Base-by-base conservation (phyloP, 371 early-diverging fungal species). In the Apophysomyces trapeziformis region DNA sequence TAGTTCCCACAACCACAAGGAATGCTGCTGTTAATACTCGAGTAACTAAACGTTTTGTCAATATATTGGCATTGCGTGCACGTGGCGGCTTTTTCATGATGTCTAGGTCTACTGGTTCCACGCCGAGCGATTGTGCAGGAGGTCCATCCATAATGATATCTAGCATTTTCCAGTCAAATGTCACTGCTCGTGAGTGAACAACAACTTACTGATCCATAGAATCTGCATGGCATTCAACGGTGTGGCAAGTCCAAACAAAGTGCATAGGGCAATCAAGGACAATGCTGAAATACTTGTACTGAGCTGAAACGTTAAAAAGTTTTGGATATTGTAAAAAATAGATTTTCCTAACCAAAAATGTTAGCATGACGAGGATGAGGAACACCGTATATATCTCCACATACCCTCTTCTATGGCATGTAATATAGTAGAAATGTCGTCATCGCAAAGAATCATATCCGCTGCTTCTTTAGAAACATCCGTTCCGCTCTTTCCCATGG, bases 191-290 rank as follows among this genome's bases (percentile, higher is more conserved):
- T 26, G 32, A 45, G 13, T 18, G 50, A 21, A 37, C n/a, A 38
- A 60, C 12, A 47, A 79, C 87, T 82, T 87, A 92, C 92, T 94
- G 65, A 98, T 97, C 96, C 96, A 98, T 57, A 98, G 82, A 72
- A 98, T 96, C 70, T 97, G 97, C 97, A 97, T 98, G 11, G 98
- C 93, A 69, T 98, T 98, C 66, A 98, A 78, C 36, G 98, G 98
- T 64, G 95, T 94, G n/a, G 87, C 83, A 21, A 94, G 74, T 18
- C 95, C 95, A 68, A 95, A 87, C 26, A 95, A 68, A 1, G 96
- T 96, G 14, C 95, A 83, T 26, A 95, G 70, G 14, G 96, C 94
- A 69, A 96, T 94, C 69, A 97, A 71, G 0, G 92, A 84, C 61
- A 97, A 79, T 2, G 96, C 94, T 35, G 95, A 89, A 8, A 93